phyloP scores from a whole-genome alignment of 1,139 yeast genomes.

The Pichia sp. region DNA sequence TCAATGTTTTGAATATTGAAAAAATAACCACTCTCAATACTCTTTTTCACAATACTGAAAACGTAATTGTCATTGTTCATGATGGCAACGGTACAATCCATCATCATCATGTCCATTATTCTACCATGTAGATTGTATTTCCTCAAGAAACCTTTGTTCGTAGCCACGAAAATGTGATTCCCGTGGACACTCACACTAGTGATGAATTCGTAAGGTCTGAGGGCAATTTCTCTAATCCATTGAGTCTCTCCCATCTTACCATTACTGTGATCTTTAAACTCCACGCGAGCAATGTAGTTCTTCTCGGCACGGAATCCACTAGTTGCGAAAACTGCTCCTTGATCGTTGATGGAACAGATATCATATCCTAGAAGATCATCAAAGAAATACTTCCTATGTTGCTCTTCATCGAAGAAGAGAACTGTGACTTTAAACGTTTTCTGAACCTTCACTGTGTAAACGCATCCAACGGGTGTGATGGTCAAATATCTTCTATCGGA shows the following conservation, averaged over 20 bases:
- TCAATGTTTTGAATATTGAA: constrained; percentile 33
- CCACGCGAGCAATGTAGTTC: constrained; percentile 26
- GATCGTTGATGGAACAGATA: constrained; percentile 62
- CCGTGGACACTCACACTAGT: constrained; percentile 37
- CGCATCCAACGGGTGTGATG: constrained; percentile 76
- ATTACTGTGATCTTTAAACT: constrained; percentile 35
- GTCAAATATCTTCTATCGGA: constrained; percentile 64
- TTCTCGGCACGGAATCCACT: constrained; percentile 27
- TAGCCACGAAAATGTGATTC: constrained; percentile 36
- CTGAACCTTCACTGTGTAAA: constrained; percentile 61
- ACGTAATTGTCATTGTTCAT: constrained; percentile 42
- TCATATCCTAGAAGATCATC: constrained; percentile 68
- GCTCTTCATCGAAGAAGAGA: constrained; percentile 74
- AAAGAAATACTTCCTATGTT: constrained; percentile 81
- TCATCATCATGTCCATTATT: constrained; percentile 43
- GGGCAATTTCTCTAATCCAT: constrained; percentile 35
- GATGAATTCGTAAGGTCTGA: constrained; percentile 39
- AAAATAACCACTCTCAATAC: constrained; percentile 27
- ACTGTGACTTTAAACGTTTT: constrained; percentile 52
- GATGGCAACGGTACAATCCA: constrained; percentile 49
- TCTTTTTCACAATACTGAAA: constrained; percentile 36
- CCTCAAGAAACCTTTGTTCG: constrained; percentile 51
- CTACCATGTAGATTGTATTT: constrained; percentile 50
- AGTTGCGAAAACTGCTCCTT: constrained; percentile 60
- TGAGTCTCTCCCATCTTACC: constrained; percentile 25